Evolutionary conservation across 1,139 yeast genomes (phyloP).

Genomic region (Blastobotrys ciferrii): DNA sequence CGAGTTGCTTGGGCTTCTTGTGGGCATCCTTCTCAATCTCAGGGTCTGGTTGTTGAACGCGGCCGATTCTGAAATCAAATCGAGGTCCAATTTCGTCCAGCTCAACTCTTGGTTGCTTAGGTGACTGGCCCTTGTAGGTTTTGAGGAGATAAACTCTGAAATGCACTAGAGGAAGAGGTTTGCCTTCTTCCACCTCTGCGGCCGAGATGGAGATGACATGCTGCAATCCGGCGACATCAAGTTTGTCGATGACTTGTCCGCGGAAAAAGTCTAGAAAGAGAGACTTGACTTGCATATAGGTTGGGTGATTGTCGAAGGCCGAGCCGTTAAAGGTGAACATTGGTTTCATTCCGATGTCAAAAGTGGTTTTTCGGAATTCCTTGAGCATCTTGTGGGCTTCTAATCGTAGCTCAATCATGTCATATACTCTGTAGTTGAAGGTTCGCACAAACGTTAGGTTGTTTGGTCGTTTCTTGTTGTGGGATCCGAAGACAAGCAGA

Average conservation of each 20-base stretch:
- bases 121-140: constrained; percentile 62
- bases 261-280: constrained; percentile 87
- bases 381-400: constrained; percentile 66
- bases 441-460: constrained; percentile 85
- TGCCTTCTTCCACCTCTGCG: constrained; percentile 60
- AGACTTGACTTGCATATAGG: constrained; percentile 80
- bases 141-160: constrained; percentile 89
- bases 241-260: constrained; percentile 75
- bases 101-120: constrained; percentile 90
- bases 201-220: constrained; percentile 82
- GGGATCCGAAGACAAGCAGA: constrained; percentile 73
- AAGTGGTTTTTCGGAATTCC: constrained; percentile 75
- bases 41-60: constrained; percentile 79
- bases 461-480: constrained; percentile 91
- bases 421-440: constrained; percentile 85
- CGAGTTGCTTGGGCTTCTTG: constrained; percentile 77
- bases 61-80: constrained; percentile 86
- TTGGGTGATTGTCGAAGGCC: constrained; percentile 85
- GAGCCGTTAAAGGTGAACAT: constrained; percentile 93
- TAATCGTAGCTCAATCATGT: constrained; percentile 87
- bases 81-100: constrained; percentile 96
- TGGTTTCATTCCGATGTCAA: constrained; percentile 88
- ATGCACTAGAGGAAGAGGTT: constrained; percentile 69
- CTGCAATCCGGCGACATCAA: constrained; percentile 94
- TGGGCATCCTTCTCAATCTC: constrained; percentile 90